A percentile compares a stretch with the other conserved stretches of the same genome.
These are phyloP conservation scores for Sarocladium strictum DNA, from an alignment of 2,329 filamentous ascomycete species.

Conservation along the genomic window DNA sequence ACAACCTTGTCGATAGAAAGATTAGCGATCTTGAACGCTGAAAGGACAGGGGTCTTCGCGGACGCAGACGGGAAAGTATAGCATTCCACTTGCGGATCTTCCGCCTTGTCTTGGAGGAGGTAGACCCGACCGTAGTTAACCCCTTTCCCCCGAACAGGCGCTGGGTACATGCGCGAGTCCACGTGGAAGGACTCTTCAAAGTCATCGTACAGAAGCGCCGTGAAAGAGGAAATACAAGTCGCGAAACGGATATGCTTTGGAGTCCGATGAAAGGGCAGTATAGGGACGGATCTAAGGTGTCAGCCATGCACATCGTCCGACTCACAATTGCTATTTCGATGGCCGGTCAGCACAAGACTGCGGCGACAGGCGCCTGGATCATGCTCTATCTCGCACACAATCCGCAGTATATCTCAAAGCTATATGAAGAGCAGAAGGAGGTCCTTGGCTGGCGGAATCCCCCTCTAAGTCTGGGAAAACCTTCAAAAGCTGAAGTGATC, in stretches of 20 bases:
- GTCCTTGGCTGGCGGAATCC: slow-evolving; percentile 1
- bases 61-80: not conserved
- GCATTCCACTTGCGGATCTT: not conserved
- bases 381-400: not conserved
- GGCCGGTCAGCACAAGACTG: slow-evolving; percentile 2
- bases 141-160: not conserved
- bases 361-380: slow-evolving; percentile 2
- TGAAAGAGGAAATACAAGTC: not conserved
- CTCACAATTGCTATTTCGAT: slow-evolving; percentile 2
- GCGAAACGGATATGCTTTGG: slow-evolving; percentile 6
- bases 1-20: not conserved
- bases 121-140: not conserved
- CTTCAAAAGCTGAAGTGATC: slow-evolving; percentile 6
- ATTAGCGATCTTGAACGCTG: not conserved
- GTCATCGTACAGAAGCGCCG: not conserved
- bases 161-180: not conserved
- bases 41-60: not conserved
- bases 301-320: not conserved
- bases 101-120: not conserved
- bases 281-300: not conserved
- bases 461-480: not conserved
- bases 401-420: not conserved
- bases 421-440: slow-evolving; percentile 4
- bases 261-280: slow-evolving; percentile 4
- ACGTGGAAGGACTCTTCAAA: slow-evolving; percentile 3